phyloP scores from a whole-genome alignment of 441 rosid species.

The Croton setiger region DNA sequence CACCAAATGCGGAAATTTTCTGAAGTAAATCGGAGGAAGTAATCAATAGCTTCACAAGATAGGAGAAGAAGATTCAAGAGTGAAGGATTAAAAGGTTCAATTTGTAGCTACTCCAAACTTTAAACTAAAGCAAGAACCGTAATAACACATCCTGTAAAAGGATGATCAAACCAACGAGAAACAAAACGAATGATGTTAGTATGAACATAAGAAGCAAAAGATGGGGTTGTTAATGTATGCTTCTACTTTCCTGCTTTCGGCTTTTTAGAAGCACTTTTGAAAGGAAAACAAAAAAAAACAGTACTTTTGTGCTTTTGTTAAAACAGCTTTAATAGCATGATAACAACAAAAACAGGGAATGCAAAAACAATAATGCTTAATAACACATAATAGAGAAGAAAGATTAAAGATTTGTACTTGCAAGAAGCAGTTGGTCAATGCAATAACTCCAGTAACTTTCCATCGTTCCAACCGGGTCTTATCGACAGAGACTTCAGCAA shows the following conservation, averaged over 20 bases:
- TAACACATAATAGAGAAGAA: not conserved
- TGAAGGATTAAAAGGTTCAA: not conserved
- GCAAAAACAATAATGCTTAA: not conserved
- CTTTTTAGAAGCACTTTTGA: too few relatives aligned
- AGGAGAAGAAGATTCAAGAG: not conserved
- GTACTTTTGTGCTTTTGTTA: too few relatives aligned
- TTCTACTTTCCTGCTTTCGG: too few relatives aligned
- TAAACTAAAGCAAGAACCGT: not conserved
- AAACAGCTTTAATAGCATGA: not conserved
- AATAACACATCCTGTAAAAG: not conserved
- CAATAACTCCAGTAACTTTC: slow-evolving; percentile 77
- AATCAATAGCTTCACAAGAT: not conserved
- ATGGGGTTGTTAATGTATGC: too few relatives aligned
- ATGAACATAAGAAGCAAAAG: not conserved
- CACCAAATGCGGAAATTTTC: too few relatives aligned
- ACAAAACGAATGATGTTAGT: not conserved
- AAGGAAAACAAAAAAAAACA: too few relatives aligned
- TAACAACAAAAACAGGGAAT: not conserved
- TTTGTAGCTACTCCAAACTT: not conserved
- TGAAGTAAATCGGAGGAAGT: too few relatives aligned
- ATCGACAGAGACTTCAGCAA: slow-evolving; percentile 33
- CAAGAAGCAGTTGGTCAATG: slow-evolving; percentile 62
- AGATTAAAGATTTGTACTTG: slow-evolving; percentile 48
- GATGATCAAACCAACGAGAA: not conserved
- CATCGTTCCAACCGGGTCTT: slow-evolving; percentile 56